Evolutionary conservation across 371 early-diverging fungal species (phyloP), one percentile per base, ranked within the genome.

Genomic region (Haplosporangium sp.): DNA sequence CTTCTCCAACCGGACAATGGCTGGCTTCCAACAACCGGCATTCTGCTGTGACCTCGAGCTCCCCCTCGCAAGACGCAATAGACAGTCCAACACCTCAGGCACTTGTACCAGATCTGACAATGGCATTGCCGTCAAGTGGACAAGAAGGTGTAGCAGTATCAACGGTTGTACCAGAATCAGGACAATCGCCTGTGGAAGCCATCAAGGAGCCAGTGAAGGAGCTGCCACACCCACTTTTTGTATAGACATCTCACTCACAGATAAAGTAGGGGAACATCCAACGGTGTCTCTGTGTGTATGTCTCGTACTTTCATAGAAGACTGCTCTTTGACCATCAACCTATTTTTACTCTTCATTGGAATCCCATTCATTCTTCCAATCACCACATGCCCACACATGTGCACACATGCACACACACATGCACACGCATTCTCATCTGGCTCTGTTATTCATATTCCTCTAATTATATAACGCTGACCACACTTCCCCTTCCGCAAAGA

Each of bases 201-300:
- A 48, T 54, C 41, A 67, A 59, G 21, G 68, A 46, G 29, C 71
- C 67, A 0, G 61, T 63, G 6, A 77, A 77, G 64, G 72, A 77
- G 43, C 57, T 77, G 8, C 77, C 77, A 1, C 77, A 77, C 29
- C 77, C 77, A 43, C 72, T 77, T 20, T 77, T 71, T 63, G 64
- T 77, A 57, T 75, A 75, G 57, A 38, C n/a, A 54, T 18, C 14
- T 12, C 41, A 16, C 7, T 13, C n/a, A 0, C 13, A 8, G 23
- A 62, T 48, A 16, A 23, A 12, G 40, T 29, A 29, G 29, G 29
- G 29, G 29, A 29, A 29, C 29, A 29, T 29, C 29, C 29, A 29
- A 29, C 29, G 29, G 29, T 29, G 29, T 29, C 4, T 29, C 4
- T 29, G 29, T 29, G 29, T 29, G 29, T 4, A 4, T 29, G 29